Conservation (phyloP, 2,329 filamentous ascomycete genomes). For the Periconia sp. region DNA sequence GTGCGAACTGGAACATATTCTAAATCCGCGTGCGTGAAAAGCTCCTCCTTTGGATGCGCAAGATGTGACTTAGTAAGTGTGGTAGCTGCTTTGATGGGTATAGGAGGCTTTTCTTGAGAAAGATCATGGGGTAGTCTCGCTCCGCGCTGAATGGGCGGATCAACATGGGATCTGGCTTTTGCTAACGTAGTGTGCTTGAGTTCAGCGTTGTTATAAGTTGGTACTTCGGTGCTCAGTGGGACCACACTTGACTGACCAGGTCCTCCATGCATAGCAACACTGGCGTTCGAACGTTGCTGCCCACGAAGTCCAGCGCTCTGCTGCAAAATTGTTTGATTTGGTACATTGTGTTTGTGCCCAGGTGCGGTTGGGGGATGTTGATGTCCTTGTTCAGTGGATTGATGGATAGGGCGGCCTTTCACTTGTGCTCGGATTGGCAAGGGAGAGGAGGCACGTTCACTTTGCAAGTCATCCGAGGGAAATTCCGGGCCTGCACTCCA, state of each 20-base stretch:
- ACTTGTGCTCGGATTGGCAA: slow-evolving; percentile 14
- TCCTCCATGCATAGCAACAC: slow-evolving; percentile 7
- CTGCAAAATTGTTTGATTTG: slow-evolving; percentile 13
- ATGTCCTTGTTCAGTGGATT: slow-evolving; percentile 8
- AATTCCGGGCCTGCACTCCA: slow-evolving; percentile 15
- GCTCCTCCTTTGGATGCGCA: slow-evolving; percentile 10
- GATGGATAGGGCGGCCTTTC: slow-evolving; percentile 9
- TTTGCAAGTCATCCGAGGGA: slow-evolving; percentile 11
- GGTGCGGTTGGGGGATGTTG: slow-evolving; percentile 9
- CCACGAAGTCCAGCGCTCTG: slow-evolving; percentile 24
- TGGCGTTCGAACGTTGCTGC: slow-evolving; percentile 19
- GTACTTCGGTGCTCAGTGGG: too few species aligned
- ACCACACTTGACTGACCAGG: too few species aligned
- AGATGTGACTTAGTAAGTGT: slow-evolving; percentile 2
- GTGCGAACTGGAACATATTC: slow-evolving; percentile 16
- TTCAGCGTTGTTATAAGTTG: slow-evolving; percentile 15
- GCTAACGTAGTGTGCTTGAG: too few species aligned
- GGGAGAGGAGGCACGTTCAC: slow-evolving; percentile 9
- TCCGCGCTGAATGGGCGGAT: slow-evolving; percentile 9
- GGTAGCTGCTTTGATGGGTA: slow-evolving; percentile 8
- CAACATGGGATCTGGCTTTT: slow-evolving; percentile 1
- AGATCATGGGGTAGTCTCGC: slow-evolving; percentile 3
- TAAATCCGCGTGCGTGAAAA: slow-evolving; percentile 10
- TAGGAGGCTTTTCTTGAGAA: not conserved
- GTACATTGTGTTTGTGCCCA: slow-evolving; percentile 1